Evolutionary conservation across 306 rosid species (phyloP), one percentile per base, ranked within the genome.

Genomic region (Corylus americana): DNA sequence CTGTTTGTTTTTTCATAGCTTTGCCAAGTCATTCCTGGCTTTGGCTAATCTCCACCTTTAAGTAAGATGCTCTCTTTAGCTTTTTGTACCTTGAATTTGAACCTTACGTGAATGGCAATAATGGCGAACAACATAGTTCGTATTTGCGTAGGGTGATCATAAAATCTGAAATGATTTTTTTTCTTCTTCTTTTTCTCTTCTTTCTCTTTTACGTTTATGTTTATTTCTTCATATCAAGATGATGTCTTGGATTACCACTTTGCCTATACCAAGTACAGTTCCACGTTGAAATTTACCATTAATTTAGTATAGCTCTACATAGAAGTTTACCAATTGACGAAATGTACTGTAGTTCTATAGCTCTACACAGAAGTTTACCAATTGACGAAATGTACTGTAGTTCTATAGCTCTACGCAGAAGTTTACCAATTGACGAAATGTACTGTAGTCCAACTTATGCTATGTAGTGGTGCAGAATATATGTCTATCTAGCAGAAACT

Each of bases 1-100:
- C 84, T 70, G 83, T 86, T 72, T 92, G 92, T 82, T 89, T 85
- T 72, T 87, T 89, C 85, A 16, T 81, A 72, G 93, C 93, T 80
- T 76, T 92, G 27, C 90, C 92, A 13, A 82, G 35, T 78, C 85
- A 90, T 73, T 89, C 92, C n/a, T 92, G 97, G 95, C 93, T 92
- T 81, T 90, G 93, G 95, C 81, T 92, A 10, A 89, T 92, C 74
- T 74, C 87, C 63, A 83, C 89, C 58, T 92, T 89, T 77, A 90
- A 85, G 93, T 92, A 68, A 86, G 87, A 57, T 73, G 18, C 45
- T 84, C 59, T 27, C 51, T 48, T n/a, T 48, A 35, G 62, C 31
- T 35, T 50, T 27, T 8, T 67, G 25, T 18, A 37, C 31, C 54
- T 14, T 74, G 53, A 69, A 25, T 68, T 31, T 72, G 35, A 25